A percentile compares a stretch with the other conserved stretches of the same genome.
Evolutionary conservation across 345 rosid species (phyloP).

Genomic region (Carallia pectinifolia): DNA sequence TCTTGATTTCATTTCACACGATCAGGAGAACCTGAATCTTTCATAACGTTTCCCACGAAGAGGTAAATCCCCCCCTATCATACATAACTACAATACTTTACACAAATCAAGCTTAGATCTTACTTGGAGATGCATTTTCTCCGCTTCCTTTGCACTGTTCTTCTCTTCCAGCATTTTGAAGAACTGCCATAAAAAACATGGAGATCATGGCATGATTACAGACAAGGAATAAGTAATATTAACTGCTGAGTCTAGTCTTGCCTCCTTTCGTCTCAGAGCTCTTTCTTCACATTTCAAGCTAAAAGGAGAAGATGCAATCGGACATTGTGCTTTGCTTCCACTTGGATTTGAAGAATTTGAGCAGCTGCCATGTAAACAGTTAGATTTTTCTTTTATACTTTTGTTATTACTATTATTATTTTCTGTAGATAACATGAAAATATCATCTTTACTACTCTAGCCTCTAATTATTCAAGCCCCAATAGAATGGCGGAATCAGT

Average conservation of each 20-base stretch:
- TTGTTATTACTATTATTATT: background rate
- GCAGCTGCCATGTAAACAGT: constrained; percentile 33
- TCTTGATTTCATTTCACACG: background rate
- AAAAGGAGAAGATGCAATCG: constrained; percentile 51
- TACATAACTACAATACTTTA: background rate
- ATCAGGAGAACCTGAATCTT: constrained; percentile 2
- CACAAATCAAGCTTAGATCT: constrained; percentile 38
- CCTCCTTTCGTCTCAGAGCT: constrained; percentile 85
- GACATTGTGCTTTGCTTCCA: constrained; percentile 42
- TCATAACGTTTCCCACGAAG: background rate
- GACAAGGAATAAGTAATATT: constrained; percentile 3
- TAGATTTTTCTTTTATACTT: background rate
- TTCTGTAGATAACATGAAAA: constrained; percentile 12
- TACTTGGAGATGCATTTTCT: constrained; percentile 31
- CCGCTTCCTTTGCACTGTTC: constrained; percentile 38
- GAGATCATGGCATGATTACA: constrained; percentile 5
- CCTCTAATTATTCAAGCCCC: constrained; percentile 2
- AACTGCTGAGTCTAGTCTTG: constrained; percentile 17
- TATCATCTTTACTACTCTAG: background rate
- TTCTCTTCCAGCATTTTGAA: constrained; percentile 67
- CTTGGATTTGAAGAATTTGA: constrained; percentile 37
- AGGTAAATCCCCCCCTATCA: background rate
- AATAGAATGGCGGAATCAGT: background rate
- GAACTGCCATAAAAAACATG: constrained; percentile 35
- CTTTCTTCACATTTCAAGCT: constrained; percentile 82